Percentiles rank a stretch among this genome's conserved stretches.
These are phyloP conservation scores for Myriosclerotinia curreyana DNA, from an alignment of 2,329 filamentous ascomycete species.

Conservation along the genomic window DNA sequence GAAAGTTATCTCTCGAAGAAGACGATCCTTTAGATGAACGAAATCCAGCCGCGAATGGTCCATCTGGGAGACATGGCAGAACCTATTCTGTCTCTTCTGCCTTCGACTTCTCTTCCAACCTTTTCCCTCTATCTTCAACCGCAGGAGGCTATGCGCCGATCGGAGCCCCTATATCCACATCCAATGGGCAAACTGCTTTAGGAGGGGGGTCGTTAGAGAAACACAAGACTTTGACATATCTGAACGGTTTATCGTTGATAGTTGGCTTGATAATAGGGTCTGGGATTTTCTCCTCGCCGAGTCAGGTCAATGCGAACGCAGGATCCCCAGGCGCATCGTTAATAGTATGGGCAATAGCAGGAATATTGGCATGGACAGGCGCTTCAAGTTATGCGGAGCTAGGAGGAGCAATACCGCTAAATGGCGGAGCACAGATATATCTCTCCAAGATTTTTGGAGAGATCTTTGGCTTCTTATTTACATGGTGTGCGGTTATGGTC, in stretches of 20 bases:
- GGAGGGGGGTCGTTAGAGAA: slow-evolving; percentile 85
- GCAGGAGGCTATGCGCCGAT: slow-evolving; percentile 79
- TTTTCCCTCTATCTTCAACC: slow-evolving; percentile 89
- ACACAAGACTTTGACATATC: slow-evolving; percentile 90
- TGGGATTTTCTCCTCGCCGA: slow-evolving; percentile 92
- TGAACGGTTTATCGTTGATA: slow-evolving; percentile 89
- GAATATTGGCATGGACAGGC: slow-evolving; percentile 93
- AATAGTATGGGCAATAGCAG: slow-evolving; percentile 87
- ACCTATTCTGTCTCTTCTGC: slow-evolving; percentile 89
- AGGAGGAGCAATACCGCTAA: slow-evolving; percentile 90
- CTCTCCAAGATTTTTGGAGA: slow-evolving; percentile 96
- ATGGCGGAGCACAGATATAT: slow-evolving; percentile 92
- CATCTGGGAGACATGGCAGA: slow-evolving; percentile 51
- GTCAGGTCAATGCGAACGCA: slow-evolving; percentile 86
- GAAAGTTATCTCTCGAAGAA: slow-evolving; percentile 81
- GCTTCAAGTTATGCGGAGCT: slow-evolving; percentile 94
- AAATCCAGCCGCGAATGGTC: slow-evolving; percentile 48
- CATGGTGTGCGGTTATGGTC: slow-evolving; percentile 92
- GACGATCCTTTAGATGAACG: slow-evolving; percentile 73
- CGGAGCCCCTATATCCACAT: slow-evolving; percentile 65
- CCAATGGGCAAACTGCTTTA: slow-evolving; percentile 54
- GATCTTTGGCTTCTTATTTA: slow-evolving; percentile 87
- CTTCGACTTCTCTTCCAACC: slow-evolving; percentile 90
- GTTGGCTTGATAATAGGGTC: slow-evolving; percentile 93
- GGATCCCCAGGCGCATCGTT: slow-evolving; percentile 88